Evolutionary conservation across 2,329 filamentous ascomycete species (phyloP).

Genomic region (Aspergillus japonicus): DNA sequence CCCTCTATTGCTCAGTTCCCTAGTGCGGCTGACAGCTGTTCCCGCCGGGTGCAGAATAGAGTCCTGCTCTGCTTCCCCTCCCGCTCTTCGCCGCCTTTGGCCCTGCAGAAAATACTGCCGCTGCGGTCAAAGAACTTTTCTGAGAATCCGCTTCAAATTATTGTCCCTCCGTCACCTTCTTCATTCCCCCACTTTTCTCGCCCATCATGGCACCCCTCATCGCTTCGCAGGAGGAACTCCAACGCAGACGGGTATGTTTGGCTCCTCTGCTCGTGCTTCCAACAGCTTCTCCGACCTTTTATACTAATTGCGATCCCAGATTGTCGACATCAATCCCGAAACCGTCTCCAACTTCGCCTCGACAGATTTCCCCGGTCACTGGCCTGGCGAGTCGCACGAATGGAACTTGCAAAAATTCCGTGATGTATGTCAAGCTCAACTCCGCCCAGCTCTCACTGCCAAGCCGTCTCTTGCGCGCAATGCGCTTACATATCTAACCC

Average conservation of each 20-base stretch:
- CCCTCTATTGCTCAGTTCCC: conserved; percentile 19
- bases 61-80: not conserved
- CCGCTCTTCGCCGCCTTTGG: conserved; percentile 24
- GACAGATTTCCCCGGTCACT: conserved; percentile 89
- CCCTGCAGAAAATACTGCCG: conserved; percentile 30
- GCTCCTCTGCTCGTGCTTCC: conserved; percentile 8
- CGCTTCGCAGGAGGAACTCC: conserved; percentile 44
- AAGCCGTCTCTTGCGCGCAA: not conserved
- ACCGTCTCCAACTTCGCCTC: conserved; percentile 86
- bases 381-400: conserved; percentile 78
- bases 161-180: conserved; percentile 23
- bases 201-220: conserved; percentile 44
- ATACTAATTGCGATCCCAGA: conserved; percentile 50
- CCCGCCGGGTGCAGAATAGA: conserved; percentile 21
- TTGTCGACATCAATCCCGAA: conserved; percentile 83
- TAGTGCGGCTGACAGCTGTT: not conserved
- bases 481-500: not conserved
- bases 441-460: not conserved
- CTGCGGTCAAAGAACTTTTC: conserved; percentile 33
- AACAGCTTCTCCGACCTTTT: not conserved
- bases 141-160: conserved; percentile 27
- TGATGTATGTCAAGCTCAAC: conserved; percentile 41
- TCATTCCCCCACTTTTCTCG: conserved; percentile 17
- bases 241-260: conserved; percentile 42
- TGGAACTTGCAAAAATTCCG: conserved; percentile 76